Percentiles rank a stretch among this genome's conserved stretches.
phyloP scores from a whole-genome alignment of 2,329 filamentous ascomycete genomes.

The Phaeosphaeria sp. region DNA sequence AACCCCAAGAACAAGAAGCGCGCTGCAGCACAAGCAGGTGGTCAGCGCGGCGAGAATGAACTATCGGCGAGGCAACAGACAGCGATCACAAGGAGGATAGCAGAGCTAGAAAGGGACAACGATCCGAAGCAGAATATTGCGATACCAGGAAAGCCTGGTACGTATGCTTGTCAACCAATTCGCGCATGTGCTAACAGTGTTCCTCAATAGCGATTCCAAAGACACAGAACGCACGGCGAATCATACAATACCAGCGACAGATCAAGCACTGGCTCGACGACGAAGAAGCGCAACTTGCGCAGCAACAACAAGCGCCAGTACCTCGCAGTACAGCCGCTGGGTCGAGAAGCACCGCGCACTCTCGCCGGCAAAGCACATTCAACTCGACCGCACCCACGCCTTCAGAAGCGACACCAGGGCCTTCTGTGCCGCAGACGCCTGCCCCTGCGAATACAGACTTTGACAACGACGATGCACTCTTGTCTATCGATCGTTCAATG shows the following conservation, averaged over 20 bases:
- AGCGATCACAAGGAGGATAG: slow-evolving; percentile 80
- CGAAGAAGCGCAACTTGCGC: slow-evolving; percentile 71
- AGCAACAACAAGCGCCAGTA: slow-evolving; percentile 45
- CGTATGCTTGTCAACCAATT: neutral
- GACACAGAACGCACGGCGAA: slow-evolving; percentile 72
- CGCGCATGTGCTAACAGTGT: neutral
- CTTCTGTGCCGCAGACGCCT: slow-evolving; percentile 7
- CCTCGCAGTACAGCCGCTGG: slow-evolving; percentile 20
- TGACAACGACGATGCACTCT: slow-evolving; percentile 59
- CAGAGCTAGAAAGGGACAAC: slow-evolving; percentile 78
- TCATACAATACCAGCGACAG: slow-evolving; percentile 80
- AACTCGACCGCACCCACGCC: slow-evolving; percentile 35
- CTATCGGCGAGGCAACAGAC: slow-evolving; percentile 82
- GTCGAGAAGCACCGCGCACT: slow-evolving; percentile 16
- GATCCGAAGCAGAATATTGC: slow-evolving; percentile 60
- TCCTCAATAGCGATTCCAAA: slow-evolving; percentile 45
- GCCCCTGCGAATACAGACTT: slow-evolving; percentile 20
- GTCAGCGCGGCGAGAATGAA: slow-evolving; percentile 58
- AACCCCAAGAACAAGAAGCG: slow-evolving; percentile 70
- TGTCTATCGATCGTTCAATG: slow-evolving; percentile 60
- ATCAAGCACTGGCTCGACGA: slow-evolving; percentile 85
- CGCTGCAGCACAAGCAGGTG: slow-evolving; percentile 55
- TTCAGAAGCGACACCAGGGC: slow-evolving; percentile 33
- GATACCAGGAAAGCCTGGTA: slow-evolving; percentile 38
- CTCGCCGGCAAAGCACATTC: slow-evolving; percentile 34